Percentiles rank a stretch among this genome's conserved stretches.
Evolutionary conservation across 2,329 filamentous ascomycete genomes (phyloP).

Genomic region (Cordyceps javanica): DNA sequence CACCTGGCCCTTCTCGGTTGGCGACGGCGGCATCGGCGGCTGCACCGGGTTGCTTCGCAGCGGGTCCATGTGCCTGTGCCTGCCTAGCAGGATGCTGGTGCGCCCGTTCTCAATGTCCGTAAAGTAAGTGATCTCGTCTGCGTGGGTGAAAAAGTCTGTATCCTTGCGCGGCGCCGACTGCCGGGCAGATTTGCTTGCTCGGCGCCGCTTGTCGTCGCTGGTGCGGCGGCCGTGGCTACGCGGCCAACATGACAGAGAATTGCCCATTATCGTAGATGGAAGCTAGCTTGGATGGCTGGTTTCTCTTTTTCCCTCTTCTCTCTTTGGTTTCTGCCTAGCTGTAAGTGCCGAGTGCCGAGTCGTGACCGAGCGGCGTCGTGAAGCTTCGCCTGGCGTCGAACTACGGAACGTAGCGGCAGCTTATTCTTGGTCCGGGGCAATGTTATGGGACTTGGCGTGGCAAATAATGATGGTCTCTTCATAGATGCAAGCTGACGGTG

Average conservation of each 20-base stretch:
- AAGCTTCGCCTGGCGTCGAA: neutral
- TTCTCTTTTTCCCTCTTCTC: too few species aligned
- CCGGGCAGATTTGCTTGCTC: too few species aligned
- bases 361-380: neutral
- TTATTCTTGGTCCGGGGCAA: neutral
- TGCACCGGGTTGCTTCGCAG: neutral
- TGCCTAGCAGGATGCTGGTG: neutral
- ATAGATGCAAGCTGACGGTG: neutral
- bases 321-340: neutral
- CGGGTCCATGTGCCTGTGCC: neutral
- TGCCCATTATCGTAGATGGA: neutral
- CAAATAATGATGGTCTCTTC: neutral
- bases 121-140: neutral
- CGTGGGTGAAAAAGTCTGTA: neutral
- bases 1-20: neutral
- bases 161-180: neutral
- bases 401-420: neutral
- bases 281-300: too few species aligned
- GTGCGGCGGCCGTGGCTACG: neutral
- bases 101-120: neutral
- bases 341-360: neutral
- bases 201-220: neutral
- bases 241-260: neutral
- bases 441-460: neutral
- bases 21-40: neutral